A percentile compares a stretch with the other conserved stretches of the same genome.
phyloP scores from a whole-genome alignment of 1,284 basidiomycete genomes.

The Xanthoconium separans region DNA sequence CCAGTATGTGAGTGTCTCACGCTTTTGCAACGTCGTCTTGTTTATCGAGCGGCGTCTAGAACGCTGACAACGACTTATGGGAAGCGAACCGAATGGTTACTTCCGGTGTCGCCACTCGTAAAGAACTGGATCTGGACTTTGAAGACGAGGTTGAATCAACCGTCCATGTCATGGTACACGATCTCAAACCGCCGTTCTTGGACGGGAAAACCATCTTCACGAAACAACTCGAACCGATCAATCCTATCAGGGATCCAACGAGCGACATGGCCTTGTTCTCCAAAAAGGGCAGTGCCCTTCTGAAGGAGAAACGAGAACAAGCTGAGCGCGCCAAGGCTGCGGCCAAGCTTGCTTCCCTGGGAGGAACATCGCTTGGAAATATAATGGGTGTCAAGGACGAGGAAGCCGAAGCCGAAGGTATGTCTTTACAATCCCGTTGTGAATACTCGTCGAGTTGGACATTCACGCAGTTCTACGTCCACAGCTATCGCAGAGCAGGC shows the following conservation, averaged over 20 bases:
- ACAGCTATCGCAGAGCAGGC: conserved; percentile 64
- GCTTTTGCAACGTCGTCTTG: background rate
- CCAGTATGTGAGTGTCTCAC: conserved; percentile 73
- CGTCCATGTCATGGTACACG: conserved; percentile 96
- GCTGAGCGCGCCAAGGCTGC: conserved; percentile 95
- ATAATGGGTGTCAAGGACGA: conserved; percentile 97
- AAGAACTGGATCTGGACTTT: conserved; percentile 84
- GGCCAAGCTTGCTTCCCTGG: conserved; percentile 89
- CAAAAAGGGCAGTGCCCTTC: conserved; percentile 91
- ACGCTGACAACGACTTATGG: conserved; percentile 97
- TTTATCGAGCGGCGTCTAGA: conserved; percentile 46
- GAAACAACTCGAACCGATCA: conserved; percentile 95
- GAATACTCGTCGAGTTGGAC: conserved; percentile 53
- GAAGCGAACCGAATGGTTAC: conserved; percentile 97
- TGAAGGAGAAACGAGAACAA: conserved; percentile 94
- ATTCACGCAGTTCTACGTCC: conserved; percentile 64
- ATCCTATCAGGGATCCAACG: conserved; percentile 91
- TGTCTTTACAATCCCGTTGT: conserved; percentile 35
- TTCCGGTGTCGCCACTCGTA: conserved; percentile 89
- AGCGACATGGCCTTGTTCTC: conserved; percentile 96
- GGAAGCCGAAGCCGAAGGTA: conserved; percentile 83
- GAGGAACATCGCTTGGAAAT: conserved; percentile 93
- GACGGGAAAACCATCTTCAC: conserved; percentile 97
- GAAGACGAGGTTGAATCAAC: conserved; percentile 94
- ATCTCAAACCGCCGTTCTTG: conserved; percentile 96